Evolutionary conservation across 2,329 filamentous ascomycete genomes (phyloP).

Genomic region (Orbilia blumenaviensis): DNA sequence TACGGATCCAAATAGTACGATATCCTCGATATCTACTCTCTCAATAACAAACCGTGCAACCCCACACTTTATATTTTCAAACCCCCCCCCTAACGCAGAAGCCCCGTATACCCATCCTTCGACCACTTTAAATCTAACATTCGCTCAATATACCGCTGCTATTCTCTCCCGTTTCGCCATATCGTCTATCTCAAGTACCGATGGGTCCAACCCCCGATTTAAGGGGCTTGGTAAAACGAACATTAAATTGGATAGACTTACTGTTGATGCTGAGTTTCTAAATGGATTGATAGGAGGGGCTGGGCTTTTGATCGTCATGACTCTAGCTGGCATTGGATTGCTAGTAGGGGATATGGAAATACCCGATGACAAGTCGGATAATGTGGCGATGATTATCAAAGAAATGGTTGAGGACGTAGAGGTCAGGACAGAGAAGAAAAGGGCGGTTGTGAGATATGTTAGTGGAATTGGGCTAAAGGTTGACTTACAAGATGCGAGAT

Average conservation of each 20-base stretch:
- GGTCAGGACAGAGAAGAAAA: background rate
- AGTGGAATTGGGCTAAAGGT: background rate
- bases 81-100: background rate
- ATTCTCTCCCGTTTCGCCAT: background rate
- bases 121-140: background rate
- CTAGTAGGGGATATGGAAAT: slow-evolving; percentile 1
- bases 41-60: slow-evolving; percentile 1
- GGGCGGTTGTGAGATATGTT: background rate
- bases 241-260: background rate
- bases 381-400: background rate
- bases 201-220: background rate
- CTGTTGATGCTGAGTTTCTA: background rate
- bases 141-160: background rate
- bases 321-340: background rate
- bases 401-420: background rate
- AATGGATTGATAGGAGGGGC: background rate
- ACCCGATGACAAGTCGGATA: background rate
- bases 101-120: background rate
- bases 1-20: background rate
- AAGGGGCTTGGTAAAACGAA: background rate
- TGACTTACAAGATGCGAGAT: background rate
- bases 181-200: background rate
- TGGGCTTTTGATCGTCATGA: background rate
- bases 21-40: background rate
- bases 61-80: background rate